Conservation (phyloP, 1,139 yeast genomes). For the Komagataea norvegica region DNA sequence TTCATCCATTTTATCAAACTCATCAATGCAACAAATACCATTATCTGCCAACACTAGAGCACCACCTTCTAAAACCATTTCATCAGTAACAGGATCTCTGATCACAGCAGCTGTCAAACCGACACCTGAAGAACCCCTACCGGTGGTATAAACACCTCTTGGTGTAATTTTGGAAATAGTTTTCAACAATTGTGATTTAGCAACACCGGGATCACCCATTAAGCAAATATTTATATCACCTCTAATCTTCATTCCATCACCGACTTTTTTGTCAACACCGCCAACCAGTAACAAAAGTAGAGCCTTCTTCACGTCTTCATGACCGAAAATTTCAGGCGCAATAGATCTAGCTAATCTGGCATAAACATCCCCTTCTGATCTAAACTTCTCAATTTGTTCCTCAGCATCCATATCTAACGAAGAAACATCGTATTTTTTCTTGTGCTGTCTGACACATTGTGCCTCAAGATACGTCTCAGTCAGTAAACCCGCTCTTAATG, state of each 20-base stretch:
- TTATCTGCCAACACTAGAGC: slow-evolving; percentile 96
- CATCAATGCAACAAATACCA: slow-evolving; percentile 98
- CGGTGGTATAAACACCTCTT: slow-evolving; percentile 95
- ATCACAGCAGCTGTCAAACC: slow-evolving; percentile 99
- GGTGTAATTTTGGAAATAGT: slow-evolving; percentile 93
- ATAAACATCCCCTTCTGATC: slow-evolving; percentile 64
- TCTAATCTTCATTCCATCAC: slow-evolving; percentile 95
- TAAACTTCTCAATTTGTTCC: slow-evolving; percentile 49
- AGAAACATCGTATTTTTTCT: slow-evolving; percentile 73
- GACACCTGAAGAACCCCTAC: slow-evolving; percentile 98
- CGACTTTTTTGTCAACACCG: slow-evolving; percentile 91
- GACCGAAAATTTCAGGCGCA: slow-evolving; percentile 98
- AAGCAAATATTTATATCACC: slow-evolving; percentile 96
- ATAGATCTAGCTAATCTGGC: slow-evolving; percentile 79
- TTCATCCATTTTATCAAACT: slow-evolving; percentile 98
- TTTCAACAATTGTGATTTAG: slow-evolving; percentile 92
- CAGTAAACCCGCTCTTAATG: slow-evolving; percentile 83
- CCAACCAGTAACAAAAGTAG: slow-evolving; percentile 80
- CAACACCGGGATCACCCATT: slow-evolving; percentile 99
- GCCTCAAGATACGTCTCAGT: slow-evolving; percentile 94
- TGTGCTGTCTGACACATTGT: slow-evolving; percentile 80
- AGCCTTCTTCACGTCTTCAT: slow-evolving; percentile 89
- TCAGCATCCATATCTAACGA: slow-evolving; percentile 56
- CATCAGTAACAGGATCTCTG: slow-evolving; percentile 98
- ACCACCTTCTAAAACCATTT: slow-evolving; percentile 98